Base-by-base conservation (phyloP, 1,139 yeast species). In the Saccharomyces hybrid region DNA sequence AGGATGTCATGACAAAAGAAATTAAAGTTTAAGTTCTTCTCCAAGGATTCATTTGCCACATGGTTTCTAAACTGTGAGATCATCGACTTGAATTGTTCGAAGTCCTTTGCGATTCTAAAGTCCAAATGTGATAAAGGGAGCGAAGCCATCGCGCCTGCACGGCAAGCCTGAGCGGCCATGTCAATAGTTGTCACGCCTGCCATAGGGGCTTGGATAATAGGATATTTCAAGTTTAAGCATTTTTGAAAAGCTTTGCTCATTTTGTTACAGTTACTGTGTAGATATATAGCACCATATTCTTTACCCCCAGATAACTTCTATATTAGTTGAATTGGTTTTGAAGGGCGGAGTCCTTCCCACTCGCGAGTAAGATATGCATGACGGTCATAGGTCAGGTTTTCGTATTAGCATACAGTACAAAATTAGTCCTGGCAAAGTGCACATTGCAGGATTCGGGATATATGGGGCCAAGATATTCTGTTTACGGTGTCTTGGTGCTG, bases 141-240 rank as follows among this genome's bases (percentile, higher is more conserved):
- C 1, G 82, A 74, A 0, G 81, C 83, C 23, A 79, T 53, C 1
- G 75, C 82, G 0, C 83, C 83, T 20, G 58, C 55, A 3, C 64
- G 63, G 1, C 73, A 65, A 1, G 77, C 73, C 1, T 64, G 66
- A 1, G 76, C 70, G 0, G 81, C 79, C 55, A 79, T 61, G 32
- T 67, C 66, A 1, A 72, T 66, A 0, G 80, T 77, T 26, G 76
- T 69, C 1, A 78, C 71, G 0, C 82, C 82, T 0, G 82, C 82
- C 83, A 79, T 79, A 31, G 83, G 83, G 1, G 82, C 73, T 59
- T 78, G 81, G 38, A 79, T 64, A 2, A 79, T 66, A 1, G 82
- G 82, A 32, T 65, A 59, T 27, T 59, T 65, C 13, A 74, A 14
- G 58, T 69, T 57, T 61, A 64, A 47, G 11, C 25, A 38, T 38